A percentile compares a stretch with the other conserved stretches of the same genome.
Conservation (phyloP, 352 stramenopile species). For the Phytopythium kandeliae region DNA sequence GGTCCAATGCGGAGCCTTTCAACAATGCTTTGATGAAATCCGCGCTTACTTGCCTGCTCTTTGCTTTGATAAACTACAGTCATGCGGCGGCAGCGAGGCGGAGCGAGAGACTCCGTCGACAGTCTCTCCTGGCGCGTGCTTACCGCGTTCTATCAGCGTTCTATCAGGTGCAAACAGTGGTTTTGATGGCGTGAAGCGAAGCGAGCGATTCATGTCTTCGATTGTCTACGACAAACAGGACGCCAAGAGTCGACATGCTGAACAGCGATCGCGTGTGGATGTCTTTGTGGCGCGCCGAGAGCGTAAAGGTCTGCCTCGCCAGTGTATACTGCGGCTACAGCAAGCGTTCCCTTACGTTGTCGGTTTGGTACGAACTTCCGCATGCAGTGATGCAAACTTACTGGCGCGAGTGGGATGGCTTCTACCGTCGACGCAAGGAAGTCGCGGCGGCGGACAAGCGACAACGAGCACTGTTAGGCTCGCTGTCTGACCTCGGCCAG, state of each 20-base stretch:
- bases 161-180: conserved; percentile 18
- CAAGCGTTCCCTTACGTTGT: too few species aligned
- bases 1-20: too few species aligned
- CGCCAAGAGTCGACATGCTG: conserved; percentile 17
- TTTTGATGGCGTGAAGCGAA: background rate
- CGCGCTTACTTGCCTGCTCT: background rate
- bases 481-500: conserved; percentile 20
- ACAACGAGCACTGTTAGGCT: conserved; percentile 29
- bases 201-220: background rate
- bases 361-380: too few species aligned
- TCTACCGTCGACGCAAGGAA: conserved; percentile 39
- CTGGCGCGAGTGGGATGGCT: conserved; percentile 29
- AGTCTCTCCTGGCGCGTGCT: conserved; percentile 5
- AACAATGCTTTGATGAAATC: background rate
- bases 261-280: conserved; percentile 16
- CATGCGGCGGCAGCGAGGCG: conserved; percentile 32
- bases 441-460: conserved; percentile 30
- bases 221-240: conserved; percentile 9
- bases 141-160: conserved; percentile 17
- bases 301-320: conserved; percentile 21
- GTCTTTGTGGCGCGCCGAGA: conserved; percentile 27
- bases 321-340: too few species aligned
- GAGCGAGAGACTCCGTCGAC: conserved; percentile 16
- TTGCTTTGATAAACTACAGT: conserved; percentile 10
- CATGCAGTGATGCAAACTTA: conserved; percentile 15